A percentile compares a stretch with the other conserved stretches of the same genome.
phyloP scores from a whole-genome alignment of 352 stramenopile genomes.

The Globisporangium okanoganense region DNA sequence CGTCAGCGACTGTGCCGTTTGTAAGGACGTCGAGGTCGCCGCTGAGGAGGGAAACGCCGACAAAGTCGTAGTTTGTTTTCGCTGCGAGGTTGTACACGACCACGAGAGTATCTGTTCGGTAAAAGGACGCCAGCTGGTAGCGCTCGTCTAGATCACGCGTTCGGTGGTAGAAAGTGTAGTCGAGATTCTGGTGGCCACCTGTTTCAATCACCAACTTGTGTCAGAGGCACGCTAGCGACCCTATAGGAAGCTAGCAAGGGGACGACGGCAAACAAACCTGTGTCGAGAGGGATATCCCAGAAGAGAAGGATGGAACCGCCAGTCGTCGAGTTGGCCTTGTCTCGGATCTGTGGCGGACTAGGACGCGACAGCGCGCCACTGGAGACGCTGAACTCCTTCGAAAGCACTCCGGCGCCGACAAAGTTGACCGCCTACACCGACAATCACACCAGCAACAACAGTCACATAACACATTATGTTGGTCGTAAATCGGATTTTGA shows the following conservation, averaged over 20 bases:
- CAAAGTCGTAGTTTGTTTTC: constrained; percentile 50
- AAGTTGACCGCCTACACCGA: constrained; percentile 34
- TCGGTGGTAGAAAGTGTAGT: constrained; percentile 38
- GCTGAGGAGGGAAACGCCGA: constrained; percentile 28
- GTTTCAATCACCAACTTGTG: neutral
- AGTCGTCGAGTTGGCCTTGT: constrained; percentile 13
- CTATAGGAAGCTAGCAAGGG: neutral
- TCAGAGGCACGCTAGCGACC: neutral
- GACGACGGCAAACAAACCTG: constrained; percentile 16
- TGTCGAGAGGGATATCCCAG: constrained; percentile 38
- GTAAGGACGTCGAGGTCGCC: constrained; percentile 5
- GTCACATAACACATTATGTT: neutral
- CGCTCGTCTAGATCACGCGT: constrained; percentile 11
- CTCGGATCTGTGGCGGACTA: constrained; percentile 32
- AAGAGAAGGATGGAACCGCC: constrained; percentile 35
- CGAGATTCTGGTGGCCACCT: constrained; percentile 30
- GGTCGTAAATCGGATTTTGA: too few species aligned
- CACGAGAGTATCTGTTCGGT: constrained; percentile 3
- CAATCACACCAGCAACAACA: neutral
- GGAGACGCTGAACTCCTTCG: constrained; percentile 22
- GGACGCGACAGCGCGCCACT: constrained; percentile 36
- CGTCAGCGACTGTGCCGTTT: constrained; percentile 21
- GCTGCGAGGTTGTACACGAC: constrained; percentile 31
- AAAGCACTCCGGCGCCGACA: constrained; percentile 29
- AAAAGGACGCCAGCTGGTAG: constrained; percentile 26